These are phyloP conservation scores for Atalantia buxifolia DNA, from an alignment of 345 rosid species.

Conservation along the genomic window DNA sequence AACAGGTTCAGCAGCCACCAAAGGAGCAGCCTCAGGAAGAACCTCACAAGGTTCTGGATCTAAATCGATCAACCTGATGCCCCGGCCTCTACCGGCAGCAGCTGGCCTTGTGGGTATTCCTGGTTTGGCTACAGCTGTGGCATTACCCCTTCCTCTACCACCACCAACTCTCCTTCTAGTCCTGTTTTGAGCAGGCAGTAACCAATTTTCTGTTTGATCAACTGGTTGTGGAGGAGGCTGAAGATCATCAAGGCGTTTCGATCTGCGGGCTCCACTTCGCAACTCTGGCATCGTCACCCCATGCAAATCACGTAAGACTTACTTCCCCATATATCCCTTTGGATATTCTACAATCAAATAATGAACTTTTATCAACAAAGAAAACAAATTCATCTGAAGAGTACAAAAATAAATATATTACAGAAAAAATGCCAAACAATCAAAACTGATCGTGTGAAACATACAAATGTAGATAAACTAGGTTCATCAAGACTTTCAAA, in stretches of 20 bases:
- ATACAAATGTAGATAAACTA: not conserved
- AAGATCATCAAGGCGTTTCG: conserved; percentile 79
- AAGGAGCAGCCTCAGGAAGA: conserved; percentile 55
- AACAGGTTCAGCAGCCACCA: conserved; percentile 66
- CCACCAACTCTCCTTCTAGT: conserved; percentile 87
- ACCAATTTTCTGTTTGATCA: conserved; percentile 67
- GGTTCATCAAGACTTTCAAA: not conserved
- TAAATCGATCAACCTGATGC: conserved; percentile 79
- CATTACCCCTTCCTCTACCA: conserved; percentile 96
- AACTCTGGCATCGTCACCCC: conserved; percentile 98
- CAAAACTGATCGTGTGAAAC: not conserved
- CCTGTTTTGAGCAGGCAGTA: conserved; percentile 63
- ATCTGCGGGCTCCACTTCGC: conserved; percentile 97
- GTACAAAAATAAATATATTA: not conserved
- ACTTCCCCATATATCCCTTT: conserved; percentile 27
- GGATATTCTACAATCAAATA: conserved; percentile 37
- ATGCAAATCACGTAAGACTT: conserved; percentile 68
- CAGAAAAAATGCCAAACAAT: not conserved
- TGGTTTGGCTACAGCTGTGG: conserved; percentile 71
- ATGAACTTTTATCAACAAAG: conserved; percentile 3
- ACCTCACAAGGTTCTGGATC: conserved; percentile 81
- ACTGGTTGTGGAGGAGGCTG: conserved; percentile 71
- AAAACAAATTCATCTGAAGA: not conserved
- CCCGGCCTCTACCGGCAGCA: conserved; percentile 86
- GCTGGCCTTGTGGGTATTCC: conserved; percentile 61